Evolutionary conservation across 2,329 filamentous ascomycete genomes (phyloP).

Genomic region (Tolypocladium ovalisporum): DNA sequence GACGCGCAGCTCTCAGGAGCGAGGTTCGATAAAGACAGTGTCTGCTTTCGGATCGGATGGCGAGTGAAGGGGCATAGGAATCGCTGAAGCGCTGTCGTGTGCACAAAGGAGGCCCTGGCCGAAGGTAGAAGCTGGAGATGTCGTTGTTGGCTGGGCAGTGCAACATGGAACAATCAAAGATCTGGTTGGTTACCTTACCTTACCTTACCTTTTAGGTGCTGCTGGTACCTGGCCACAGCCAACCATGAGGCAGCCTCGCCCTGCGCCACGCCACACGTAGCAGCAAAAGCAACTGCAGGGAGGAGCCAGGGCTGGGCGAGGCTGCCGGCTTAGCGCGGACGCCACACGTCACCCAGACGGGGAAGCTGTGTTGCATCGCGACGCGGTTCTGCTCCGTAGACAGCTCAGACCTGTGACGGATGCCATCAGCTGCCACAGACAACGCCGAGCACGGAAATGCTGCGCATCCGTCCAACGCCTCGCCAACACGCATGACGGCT

Average conservation of each 20-base stretch:
- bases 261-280: background rate
- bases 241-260: background rate
- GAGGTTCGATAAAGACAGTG: background rate
- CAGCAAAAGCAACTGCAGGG: background rate
- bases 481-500: background rate
- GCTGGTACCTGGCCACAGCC: background rate
- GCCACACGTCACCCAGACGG: background rate
- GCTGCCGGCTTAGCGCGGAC: background rate
- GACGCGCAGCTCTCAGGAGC: slow-evolving; percentile 13
- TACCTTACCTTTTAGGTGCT: too few species aligned
- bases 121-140: background rate
- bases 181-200: background rate
- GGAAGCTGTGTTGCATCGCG: background rate
- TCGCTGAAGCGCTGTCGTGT: background rate
- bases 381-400: background rate
- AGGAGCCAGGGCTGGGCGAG: background rate
- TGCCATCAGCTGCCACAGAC: background rate
- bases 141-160: background rate
- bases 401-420: background rate
- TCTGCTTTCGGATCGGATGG: background rate
- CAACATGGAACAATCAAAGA: background rate
- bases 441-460: background rate
- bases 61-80: background rate
- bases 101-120: background rate
- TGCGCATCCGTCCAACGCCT: background rate